Base-by-base conservation (phyloP, 2,329 filamentous ascomycete species). In the Leptoxyphium fumago region DNA sequence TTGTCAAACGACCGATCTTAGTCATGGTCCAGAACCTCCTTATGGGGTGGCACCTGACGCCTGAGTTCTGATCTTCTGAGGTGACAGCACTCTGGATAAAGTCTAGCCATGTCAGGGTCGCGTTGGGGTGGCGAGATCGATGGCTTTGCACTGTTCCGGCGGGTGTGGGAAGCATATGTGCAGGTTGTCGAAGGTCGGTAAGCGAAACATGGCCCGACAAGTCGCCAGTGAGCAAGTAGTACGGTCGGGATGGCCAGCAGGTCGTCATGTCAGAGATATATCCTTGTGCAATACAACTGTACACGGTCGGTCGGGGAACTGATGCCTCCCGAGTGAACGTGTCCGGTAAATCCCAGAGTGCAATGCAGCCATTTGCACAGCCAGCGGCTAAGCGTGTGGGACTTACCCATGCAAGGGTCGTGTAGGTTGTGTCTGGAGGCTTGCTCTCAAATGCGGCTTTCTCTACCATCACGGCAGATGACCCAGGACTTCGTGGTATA, bases 331-430 rank as follows among this genome's bases (percentile, higher is more conserved):
- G 68, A 61, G 2, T 63, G 40, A 45, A 49, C 48, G 44, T 54
- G 46, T n/a, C 50, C 42, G 45, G 67, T 60, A 65, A 43, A 47
- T 65, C 71, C 66, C 71, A 80, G 18, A 78, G 59, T 4, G 67
- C 71, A 3, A 79, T 59, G 44, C 64, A 72, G 2, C 77, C 77
- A 50, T 75, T 71, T 7, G 75, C 69, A 43, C 70, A 73, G 28
- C 71, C 73, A 15, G 71, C 70, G 2, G 70, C 70, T 43, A 81
- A 60, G 34, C 74, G 68, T 11, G 63, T 70, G 2, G 67, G 64
- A 10, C 73, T 76, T 11, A 78, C 59, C 74, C 76, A 80, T 14
- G 69, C 60, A 10, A 80, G 48, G 47, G 66, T 71, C 8, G 74
- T 75, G 49, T 69, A 77, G 2, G 80, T 55, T 2, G 72, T 72